Base-by-base conservation (phyloP, 2,329 filamentous ascomycete genomes). In the Paraphaeosphaeria minitans region DNA sequence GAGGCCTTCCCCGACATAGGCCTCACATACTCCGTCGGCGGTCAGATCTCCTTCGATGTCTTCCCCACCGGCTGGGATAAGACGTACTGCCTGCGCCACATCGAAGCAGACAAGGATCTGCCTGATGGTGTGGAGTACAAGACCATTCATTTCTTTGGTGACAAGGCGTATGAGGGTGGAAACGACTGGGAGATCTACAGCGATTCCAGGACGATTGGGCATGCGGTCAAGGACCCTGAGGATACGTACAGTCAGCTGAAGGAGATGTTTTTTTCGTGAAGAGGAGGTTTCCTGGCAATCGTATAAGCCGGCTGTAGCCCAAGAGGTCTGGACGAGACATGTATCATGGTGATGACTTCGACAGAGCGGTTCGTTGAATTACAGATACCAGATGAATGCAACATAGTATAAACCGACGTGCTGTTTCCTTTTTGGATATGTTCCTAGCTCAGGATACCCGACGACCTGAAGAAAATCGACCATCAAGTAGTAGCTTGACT, bases 31-130 rank as follows among this genome's bases (percentile, higher is more conserved):
- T 94, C 92, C 63, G 96, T 99, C 71, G 95, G 95, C 69, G 95
- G 95, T 54, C 92, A 97, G 76, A 97, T 99, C 79, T 97, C 93
- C 60, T 99, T 99, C 78, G 95, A 99, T 75, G 91, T 98, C 71
- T 99, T 99, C 85, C 95, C 95, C 64, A 86, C 83, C 2, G 95
- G 95, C 73, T 99, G 95, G 95, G 95, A 99, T 82, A 99, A 98
- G 88, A 97, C 92, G 10, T 99, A 97, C 85, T 97, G 93, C 82
- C 84, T 98, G 67, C 83, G 86, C 69, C 93, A 97, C 79, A 83
- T 98, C 62, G 92, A 95, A 81, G 85, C 85, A 64, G 93, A 97
- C 78, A 88, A 89, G 70, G 75, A 79, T 19, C 66, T 77, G 76
- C 82, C 85, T 42, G 88, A 86, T 71, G 89, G 89, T 62, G 82